phyloP scores from a whole-genome alignment of 805 yeast genomes.

The Candida silvatica region DNA sequence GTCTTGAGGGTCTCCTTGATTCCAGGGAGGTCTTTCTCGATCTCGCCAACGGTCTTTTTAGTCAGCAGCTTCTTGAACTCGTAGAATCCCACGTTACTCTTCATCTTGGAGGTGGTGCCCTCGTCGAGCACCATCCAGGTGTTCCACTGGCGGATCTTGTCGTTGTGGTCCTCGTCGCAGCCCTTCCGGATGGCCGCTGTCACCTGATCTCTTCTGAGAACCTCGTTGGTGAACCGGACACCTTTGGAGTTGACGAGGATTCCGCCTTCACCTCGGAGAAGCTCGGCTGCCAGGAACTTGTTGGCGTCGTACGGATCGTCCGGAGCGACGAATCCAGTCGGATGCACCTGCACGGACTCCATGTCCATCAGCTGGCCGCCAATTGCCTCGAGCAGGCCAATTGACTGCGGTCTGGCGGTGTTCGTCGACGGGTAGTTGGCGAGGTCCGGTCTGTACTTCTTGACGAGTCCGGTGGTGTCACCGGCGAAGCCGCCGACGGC shows the following conservation, averaged over 20 bases:
- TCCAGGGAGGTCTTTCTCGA: conserved; percentile 26
- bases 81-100: conserved; percentile 49
- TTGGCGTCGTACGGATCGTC: conserved; percentile 27
- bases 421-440: conserved; percentile 50
- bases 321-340: conserved; percentile 50
- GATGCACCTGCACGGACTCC: conserved; percentile 62
- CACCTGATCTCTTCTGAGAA: conserved; percentile 53
- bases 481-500: conserved; percentile 67
- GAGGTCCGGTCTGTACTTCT: conserved; percentile 51
- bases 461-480: conserved; percentile 40
- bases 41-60: conserved; percentile 33
- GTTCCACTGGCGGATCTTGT: conserved; percentile 24
- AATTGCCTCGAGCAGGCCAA: conserved; percentile 40
- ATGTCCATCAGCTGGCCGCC: conserved; percentile 51
- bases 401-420: conserved; percentile 57
- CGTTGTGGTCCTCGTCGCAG: conserved; percentile 7
- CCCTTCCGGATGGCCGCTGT: conserved; percentile 46
- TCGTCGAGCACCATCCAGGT: conserved; percentile 42
- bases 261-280: conserved; percentile 60
- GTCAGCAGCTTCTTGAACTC: conserved; percentile 47
- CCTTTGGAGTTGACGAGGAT: conserved; percentile 37
- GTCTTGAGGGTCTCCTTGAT: conserved; percentile 6
- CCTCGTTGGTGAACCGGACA: conserved; percentile 51
- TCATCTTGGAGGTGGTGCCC: conserved; percentile 34
- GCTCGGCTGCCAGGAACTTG: conserved; percentile 57